Conservation (phyloP, 192 early-diverging fungal species). For the Mycoemilia scoparia region DNA sequence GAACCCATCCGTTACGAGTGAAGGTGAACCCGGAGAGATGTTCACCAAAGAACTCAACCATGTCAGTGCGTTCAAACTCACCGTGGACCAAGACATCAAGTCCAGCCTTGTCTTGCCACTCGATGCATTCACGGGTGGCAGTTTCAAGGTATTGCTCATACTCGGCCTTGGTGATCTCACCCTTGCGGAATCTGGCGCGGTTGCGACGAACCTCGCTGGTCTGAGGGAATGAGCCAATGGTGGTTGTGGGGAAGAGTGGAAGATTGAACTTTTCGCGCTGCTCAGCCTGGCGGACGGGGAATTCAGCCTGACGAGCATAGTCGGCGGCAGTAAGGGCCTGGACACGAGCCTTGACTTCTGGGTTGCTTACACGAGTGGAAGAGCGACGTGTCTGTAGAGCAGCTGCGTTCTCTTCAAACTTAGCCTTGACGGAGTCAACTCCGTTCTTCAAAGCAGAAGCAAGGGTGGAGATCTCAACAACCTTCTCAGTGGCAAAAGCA, state of each 20-base stretch:
- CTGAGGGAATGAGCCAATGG: slow-evolving; percentile 97
- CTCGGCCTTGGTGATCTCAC: slow-evolving; percentile 38
- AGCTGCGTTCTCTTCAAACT: slow-evolving; percentile 50
- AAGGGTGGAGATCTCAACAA: slow-evolving; percentile 58
- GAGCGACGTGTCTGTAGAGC: slow-evolving; percentile 47
- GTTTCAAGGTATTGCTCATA: slow-evolving; percentile 72
- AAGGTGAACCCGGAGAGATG: slow-evolving; percentile 84
- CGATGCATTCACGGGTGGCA: slow-evolving; percentile 69
- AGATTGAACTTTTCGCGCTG: slow-evolving; percentile 66
- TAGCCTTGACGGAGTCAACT: slow-evolving; percentile 39
- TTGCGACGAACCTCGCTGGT: slow-evolving; percentile 88
- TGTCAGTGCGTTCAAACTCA: slow-evolving; percentile 90
- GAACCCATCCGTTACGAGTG: slow-evolving; percentile 92
- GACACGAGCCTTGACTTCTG: slow-evolving; percentile 57
- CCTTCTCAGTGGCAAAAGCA: slow-evolving; percentile 85
- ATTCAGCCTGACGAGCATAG: slow-evolving; percentile 58
- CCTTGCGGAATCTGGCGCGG: slow-evolving; percentile 80
- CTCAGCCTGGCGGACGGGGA: slow-evolving; percentile 44
- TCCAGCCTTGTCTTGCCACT: slow-evolving; percentile 74
- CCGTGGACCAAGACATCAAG: slow-evolving; percentile 96
- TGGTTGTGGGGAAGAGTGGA: slow-evolving; percentile 89
- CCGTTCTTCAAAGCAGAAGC: slow-evolving; percentile 32
- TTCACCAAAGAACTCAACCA: slow-evolving; percentile 97
- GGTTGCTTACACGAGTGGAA: slow-evolving; percentile 69
- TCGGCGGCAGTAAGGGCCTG: slow-evolving; percentile 43